Evolutionary conservation across 2,329 filamentous ascomycete genomes (phyloP), one percentile per base, ranked within the genome.

Genomic region (Penicillium sp.): DNA sequence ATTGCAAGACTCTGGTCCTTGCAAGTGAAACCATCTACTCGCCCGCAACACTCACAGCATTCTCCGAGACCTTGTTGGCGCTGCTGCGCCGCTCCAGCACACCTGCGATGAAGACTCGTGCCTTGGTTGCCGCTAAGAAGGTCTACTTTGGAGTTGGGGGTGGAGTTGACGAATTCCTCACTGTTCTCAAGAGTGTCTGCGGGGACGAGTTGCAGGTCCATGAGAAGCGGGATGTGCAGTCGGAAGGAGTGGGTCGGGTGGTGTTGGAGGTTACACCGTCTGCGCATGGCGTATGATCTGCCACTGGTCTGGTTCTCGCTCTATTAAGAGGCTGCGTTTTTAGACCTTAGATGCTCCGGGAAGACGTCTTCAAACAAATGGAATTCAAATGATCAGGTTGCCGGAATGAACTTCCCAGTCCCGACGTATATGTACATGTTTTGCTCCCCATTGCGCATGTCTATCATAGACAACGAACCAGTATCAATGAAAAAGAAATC

Each of bases 101-200:
- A 4, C 60, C 50, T 3, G 56, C 56, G 14, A 53, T 20, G 20
- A 68, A 57, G 39, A 70, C 71, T 39, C 84, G 81, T 63, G 83
- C 84, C 2, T 75, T 88, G 58, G 77, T 89, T 5, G 86, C 84
- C 8, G 86, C 86, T 2, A 89, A 89, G 74, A 80, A 83, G 63
- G 82, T 88, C 42, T 89, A 89, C 73, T 89, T 89, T 68, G 86
- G 86, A 0, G 86, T 89, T 34, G 86, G 86, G 0, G 86, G 86
- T 1, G 86, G 86, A 34, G 84, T 88, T 10, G 84, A 88, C 73
- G 85, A 84, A 38, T 85, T 89, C 64, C 65, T 78, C 48, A 63
- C 67, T 17, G 72, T 74, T 15, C 39, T 78, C 49, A 60, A 64
- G 43, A 66, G 66, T 14, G 62, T 76, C 6, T 57, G 68, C 61